Percentiles rank a stretch among this genome's conserved stretches.
Conservation (phyloP, 805 yeast species). For the Candida gorgasii region DNA sequence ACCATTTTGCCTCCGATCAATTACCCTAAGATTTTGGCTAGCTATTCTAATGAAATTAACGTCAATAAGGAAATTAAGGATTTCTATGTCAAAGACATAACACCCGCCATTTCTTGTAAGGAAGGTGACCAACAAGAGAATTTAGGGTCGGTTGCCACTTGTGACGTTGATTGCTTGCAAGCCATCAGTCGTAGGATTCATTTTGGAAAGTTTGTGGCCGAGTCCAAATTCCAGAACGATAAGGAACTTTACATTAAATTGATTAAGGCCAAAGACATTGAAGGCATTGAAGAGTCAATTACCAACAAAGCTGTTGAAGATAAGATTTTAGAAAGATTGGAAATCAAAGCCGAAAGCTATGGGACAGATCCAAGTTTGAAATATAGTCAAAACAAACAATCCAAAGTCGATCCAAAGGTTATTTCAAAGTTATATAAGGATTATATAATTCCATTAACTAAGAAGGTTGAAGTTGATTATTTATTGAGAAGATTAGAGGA, state of each 20-base stretch:
- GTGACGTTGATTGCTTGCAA: conserved; percentile 87
- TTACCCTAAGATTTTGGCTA: conserved; percentile 78
- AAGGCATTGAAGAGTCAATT: conserved; percentile 76
- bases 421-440: conserved; percentile 84
- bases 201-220: conserved; percentile 97
- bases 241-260: conserved; percentile 60
- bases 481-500: conserved; percentile 79
- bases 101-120: conserved; percentile 68
- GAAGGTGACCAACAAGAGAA: conserved; percentile 80
- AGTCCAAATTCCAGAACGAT: conserved; percentile 80
- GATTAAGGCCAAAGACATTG: conserved; percentile 63
- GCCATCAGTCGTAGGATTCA: conserved; percentile 90
- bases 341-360: conserved; percentile 79
- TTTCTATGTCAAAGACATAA: conserved; percentile 70
- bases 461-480: conserved; percentile 93
- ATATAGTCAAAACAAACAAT: conserved; percentile 63
- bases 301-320: conserved; percentile 88
- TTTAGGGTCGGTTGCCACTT: conserved; percentile 78
- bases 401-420: conserved; percentile 78
- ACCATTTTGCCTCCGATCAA: conserved; percentile 79
- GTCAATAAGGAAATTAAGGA: conserved; percentile 69
- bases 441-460: conserved; percentile 89
- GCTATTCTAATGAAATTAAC: conserved; percentile 71
- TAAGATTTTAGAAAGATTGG: conserved; percentile 74
- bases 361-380: conserved; percentile 85